Conservation (phyloP, 495 filamentous ascomycete species). For the Trichoderma virens region DNA sequence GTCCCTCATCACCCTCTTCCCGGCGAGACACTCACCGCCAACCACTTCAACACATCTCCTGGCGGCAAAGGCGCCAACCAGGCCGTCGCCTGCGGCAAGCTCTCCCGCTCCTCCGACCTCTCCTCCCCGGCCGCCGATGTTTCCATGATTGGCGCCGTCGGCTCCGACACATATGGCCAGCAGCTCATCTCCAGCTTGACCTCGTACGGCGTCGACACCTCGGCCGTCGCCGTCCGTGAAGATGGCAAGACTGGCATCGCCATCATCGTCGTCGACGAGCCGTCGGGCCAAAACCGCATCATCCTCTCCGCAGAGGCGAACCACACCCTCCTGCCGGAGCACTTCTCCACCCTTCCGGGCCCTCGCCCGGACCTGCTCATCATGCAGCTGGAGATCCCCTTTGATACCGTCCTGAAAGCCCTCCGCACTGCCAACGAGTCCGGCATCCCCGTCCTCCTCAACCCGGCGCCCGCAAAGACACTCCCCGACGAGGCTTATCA, state of each 20-base stretch:
- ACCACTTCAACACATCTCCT: slow-evolving; percentile 65
- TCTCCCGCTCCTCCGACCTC: slow-evolving; percentile 28
- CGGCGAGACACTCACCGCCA: slow-evolving; percentile 84
- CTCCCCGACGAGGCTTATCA: slow-evolving; percentile 60
- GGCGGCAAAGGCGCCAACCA: slow-evolving; percentile 98
- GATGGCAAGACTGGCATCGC: slow-evolving; percentile 68
- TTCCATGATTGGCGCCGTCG: slow-evolving; percentile 78
- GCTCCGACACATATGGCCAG: slow-evolving; percentile 56
- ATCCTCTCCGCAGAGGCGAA: slow-evolving; percentile 78
- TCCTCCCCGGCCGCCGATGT: slow-evolving; percentile 47
- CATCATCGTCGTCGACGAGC: slow-evolving; percentile 72
- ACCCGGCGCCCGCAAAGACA: slow-evolving; percentile 71
- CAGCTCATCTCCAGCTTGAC: slow-evolving; percentile 44
- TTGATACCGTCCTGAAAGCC: slow-evolving; percentile 60
- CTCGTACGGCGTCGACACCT: slow-evolving; percentile 54
- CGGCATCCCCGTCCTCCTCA: slow-evolving; percentile 60
- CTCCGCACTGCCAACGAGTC: slow-evolving; percentile 44
- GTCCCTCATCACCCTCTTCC: slow-evolving; percentile 73
- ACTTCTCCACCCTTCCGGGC: slow-evolving; percentile 3
- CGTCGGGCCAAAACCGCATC: slow-evolving; percentile 80
- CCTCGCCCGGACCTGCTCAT: slow-evolving; percentile 59
- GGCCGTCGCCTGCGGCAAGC: slow-evolving; percentile 64
- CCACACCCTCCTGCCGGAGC: slow-evolving; percentile 32
- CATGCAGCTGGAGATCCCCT: slow-evolving; percentile 83
- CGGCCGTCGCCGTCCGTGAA: slow-evolving; percentile 39